A percentile compares a stretch with the other conserved stretches of the same genome.
These are phyloP conservation scores for Xylariomycetidae sp. DNA, from an alignment of 2,329 filamentous ascomycete genomes.

Conservation along the genomic window DNA sequence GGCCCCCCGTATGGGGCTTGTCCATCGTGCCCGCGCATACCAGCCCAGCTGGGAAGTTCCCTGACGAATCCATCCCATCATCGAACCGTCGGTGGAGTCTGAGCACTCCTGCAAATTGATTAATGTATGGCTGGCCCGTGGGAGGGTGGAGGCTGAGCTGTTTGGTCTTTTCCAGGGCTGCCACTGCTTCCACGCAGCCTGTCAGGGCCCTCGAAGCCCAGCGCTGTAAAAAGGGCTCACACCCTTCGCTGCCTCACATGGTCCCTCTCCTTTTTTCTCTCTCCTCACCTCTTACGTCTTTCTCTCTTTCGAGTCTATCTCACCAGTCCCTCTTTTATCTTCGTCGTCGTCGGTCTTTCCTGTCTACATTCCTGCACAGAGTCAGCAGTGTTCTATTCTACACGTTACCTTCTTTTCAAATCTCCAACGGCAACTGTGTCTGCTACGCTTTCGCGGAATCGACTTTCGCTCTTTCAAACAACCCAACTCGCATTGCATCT, in stretches of 20 bases:
- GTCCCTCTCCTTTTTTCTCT: constrained; percentile 12
- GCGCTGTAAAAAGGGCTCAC: too few relatives aligned
- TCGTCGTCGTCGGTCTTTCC: constrained; percentile 25
- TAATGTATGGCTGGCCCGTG: constrained; percentile 8
- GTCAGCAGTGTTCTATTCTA: constrained; percentile 23
- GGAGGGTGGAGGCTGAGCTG: constrained; percentile 8
- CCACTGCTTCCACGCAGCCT: constrained; percentile 9
- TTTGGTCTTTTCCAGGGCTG: constrained; percentile 7
- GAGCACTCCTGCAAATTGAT: constrained; percentile 15
- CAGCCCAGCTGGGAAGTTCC: too few relatives aligned
- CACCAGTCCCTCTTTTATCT: constrained; percentile 27
- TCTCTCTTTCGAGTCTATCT: constrained; percentile 27
- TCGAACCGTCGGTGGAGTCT: constrained; percentile 14
- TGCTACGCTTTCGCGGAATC: constrained; percentile 28
- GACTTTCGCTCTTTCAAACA: constrained; percentile 29
- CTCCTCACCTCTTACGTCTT: constrained; percentile 7
- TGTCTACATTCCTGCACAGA: constrained; percentile 20
- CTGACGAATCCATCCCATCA: too few relatives aligned
- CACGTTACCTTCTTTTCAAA: constrained; percentile 12
- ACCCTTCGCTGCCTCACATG: constrained; percentile 9
- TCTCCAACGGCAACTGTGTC: constrained; percentile 21
- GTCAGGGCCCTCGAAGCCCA: too few relatives aligned
- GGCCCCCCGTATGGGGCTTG: too few relatives aligned
- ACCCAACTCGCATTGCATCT: constrained; percentile 16
- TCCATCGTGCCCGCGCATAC: too few relatives aligned